Conservation (phyloP, 1,284 basidiomycete species). For the Pascua sp. region DNA sequence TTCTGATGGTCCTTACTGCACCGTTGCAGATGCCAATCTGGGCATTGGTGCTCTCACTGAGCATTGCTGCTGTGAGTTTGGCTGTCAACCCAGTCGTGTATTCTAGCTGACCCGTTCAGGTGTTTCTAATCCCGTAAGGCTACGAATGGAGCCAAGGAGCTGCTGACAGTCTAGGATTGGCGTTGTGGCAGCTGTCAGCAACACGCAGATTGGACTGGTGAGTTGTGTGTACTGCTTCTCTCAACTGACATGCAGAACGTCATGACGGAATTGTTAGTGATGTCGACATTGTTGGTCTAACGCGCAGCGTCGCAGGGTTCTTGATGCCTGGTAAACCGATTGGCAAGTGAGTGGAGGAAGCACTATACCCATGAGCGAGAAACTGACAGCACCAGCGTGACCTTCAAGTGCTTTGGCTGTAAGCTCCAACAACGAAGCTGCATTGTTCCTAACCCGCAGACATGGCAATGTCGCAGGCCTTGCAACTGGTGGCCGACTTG, state of each 20-base stretch:
- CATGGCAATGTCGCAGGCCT: slow-evolving; percentile 51
- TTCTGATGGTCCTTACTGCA: slow-evolving; percentile 51
- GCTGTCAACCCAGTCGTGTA: too few relatives aligned
- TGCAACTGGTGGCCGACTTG: slow-evolving; percentile 51
- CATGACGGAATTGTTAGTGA: slow-evolving; percentile 51
- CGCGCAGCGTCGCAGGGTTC: slow-evolving; percentile 48
- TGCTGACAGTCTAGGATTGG: slow-evolving; percentile 45
- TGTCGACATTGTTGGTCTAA: neutral
- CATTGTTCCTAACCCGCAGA: slow-evolving; percentile 26
- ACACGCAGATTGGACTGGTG: slow-evolving; percentile 51
- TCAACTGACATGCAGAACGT: slow-evolving; percentile 41
- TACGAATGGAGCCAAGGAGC: slow-evolving; percentile 13
- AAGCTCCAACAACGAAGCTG: slow-evolving; percentile 17
- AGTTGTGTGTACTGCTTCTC: slow-evolving; percentile 2
- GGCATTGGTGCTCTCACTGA: slow-evolving; percentile 52
- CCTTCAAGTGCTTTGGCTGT: slow-evolving; percentile 50
- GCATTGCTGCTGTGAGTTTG: slow-evolving; percentile 47
- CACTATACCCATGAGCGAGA: neutral
- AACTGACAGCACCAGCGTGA: slow-evolving; percentile 33
- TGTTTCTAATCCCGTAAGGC: slow-evolving; percentile 46
- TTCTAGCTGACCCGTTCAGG: slow-evolving; percentile 18
- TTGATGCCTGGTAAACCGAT: slow-evolving; percentile 55
- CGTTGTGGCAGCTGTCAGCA: slow-evolving; percentile 53
- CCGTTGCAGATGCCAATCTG: slow-evolving; percentile 54
- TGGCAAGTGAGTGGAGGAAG: slow-evolving; percentile 45